These are phyloP conservation scores for Colletotrichum camelliae DNA, from an alignment of 2,329 filamentous ascomycete species.

Conservation along the genomic window DNA sequence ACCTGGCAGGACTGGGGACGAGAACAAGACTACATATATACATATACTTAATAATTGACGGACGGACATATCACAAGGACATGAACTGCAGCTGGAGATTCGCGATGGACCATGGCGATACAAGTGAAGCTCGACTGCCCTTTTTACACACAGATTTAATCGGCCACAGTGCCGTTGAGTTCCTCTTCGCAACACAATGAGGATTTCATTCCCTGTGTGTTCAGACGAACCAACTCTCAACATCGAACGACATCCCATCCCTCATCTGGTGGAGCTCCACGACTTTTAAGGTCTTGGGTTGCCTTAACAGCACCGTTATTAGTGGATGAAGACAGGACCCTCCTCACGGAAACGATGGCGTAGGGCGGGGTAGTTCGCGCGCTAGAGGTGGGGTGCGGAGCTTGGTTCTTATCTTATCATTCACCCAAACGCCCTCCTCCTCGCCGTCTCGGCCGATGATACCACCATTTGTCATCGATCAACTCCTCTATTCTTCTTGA, in stretches of 20 bases:
- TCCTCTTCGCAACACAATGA: not conserved
- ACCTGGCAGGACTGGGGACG: not conserved
- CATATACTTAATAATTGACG: slow-evolving; percentile 12
- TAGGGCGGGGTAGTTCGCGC: slow-evolving; percentile 12
- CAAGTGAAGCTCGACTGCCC: not conserved
- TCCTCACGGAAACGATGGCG: not conserved
- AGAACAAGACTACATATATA: slow-evolving; percentile 19
- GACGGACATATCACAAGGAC: not conserved
- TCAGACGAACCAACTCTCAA: not conserved
- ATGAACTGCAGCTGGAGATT: not conserved
- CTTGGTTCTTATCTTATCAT: slow-evolving; percentile 7
- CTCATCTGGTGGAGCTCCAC: not conserved
- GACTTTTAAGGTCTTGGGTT: not conserved
- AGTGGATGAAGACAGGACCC: not conserved
- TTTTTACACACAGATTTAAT: accelerated
- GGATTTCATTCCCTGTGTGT: not conserved
- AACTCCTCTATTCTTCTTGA: not conserved
- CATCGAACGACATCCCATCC: not conserved
- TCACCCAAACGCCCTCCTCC: not conserved
- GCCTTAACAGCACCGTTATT: not conserved
- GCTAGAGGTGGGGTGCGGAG: slow-evolving; percentile 19
- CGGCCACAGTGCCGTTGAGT: not conserved
- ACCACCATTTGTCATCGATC: slow-evolving; percentile 9
- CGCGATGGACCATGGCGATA: not conserved
- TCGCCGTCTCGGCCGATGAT: not conserved